These are phyloP conservation scores for Bonia amplexicaulis DNA, from an alignment of 176 grass and related monocot species.

Conservation along the genomic window DNA sequence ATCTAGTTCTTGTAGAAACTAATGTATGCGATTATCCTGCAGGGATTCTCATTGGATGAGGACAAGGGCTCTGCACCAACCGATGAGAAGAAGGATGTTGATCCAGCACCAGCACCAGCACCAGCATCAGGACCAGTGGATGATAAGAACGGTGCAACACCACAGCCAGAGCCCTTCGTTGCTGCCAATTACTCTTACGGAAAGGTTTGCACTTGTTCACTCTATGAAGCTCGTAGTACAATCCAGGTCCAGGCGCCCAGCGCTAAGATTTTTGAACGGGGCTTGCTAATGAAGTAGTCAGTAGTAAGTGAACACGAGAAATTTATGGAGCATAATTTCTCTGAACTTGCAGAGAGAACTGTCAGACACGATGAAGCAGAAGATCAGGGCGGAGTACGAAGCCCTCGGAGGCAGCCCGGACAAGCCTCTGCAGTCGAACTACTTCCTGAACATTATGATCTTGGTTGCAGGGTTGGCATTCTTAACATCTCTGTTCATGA, in stretches of 20 bases:
- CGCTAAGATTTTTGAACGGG: background rate
- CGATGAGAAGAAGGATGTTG: background rate
- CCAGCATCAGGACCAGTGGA: background rate
- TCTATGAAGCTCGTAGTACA: background rate
- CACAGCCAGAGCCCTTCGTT: constrained; percentile 67
- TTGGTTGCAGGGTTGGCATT: constrained; percentile 72
- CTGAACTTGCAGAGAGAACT: constrained; percentile 54
- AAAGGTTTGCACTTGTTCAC: constrained; percentile 43
- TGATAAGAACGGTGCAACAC: constrained; percentile 23
- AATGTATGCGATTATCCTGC: constrained; percentile 7
- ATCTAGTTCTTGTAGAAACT: background rate
- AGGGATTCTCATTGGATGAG: constrained; percentile 71
- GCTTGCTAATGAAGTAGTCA: constrained; percentile 23
- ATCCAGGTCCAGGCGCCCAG: background rate
- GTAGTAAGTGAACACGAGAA: background rate
- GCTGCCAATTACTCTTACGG: constrained; percentile 81
- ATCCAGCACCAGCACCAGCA: background rate
- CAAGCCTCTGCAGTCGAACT: constrained; percentile 86
- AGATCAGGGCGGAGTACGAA: constrained; percentile 73
- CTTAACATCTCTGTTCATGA: constrained; percentile 73
- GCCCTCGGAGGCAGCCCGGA: constrained; percentile 85
- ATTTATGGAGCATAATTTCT: background rate
- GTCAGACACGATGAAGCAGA: constrained; percentile 77
- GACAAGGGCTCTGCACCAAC: constrained; percentile 1
- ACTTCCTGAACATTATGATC: constrained; percentile 96